Base-by-base conservation (phyloP, 257 asterid genomes). In the Fraxinus excelsior region DNA sequence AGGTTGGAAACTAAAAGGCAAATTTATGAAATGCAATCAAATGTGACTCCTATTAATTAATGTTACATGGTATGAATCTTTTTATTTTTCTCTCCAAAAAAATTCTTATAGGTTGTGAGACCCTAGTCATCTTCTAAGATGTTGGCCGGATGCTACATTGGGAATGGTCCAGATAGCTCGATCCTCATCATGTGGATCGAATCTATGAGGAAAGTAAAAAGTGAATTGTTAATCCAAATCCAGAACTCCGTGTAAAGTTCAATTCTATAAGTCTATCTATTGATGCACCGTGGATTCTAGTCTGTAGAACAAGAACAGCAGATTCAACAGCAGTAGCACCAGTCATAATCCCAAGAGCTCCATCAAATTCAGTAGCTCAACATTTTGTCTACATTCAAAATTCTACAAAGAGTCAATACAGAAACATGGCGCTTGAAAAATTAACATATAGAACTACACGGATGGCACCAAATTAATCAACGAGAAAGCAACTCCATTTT, bases 401-500 rank as follows among this genome's bases (percentile, higher is more conserved):
- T 21, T 4, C 25, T 58, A 58, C 7, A 10, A 58, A 23, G 2
- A 13, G 44, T 29, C 80, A 75, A 75, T 16, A 72, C 3, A 70
- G 70, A 58, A 58, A 58, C 66, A 21, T 56, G 26, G 21, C 28
- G 28, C 14, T 26, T 62, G 31, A 9, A 62, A 23, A 62, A 23
- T 62, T 26, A 62, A 62, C 7, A 26, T 26, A 26, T 74, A 60
- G 2, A 73, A 75, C 74, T 71, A 44, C 62, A 70, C 28, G 23
- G 29, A 78, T 74, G 26, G 53, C 74, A 69, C 68, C 25, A 11
- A 53, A 53, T 40, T 49, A 80, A 34, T 56, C 49, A 44, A 0
- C 7, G 29, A 32, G 8, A 21, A 51, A 71, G 28, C 28, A 31
- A 72, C 71, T 56, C 60, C 23, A 70, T 70, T 74, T 25, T 26